Evolutionary conservation across 257 asterid species (phyloP).

Genomic region (Fraxinus cuspidata): DNA sequence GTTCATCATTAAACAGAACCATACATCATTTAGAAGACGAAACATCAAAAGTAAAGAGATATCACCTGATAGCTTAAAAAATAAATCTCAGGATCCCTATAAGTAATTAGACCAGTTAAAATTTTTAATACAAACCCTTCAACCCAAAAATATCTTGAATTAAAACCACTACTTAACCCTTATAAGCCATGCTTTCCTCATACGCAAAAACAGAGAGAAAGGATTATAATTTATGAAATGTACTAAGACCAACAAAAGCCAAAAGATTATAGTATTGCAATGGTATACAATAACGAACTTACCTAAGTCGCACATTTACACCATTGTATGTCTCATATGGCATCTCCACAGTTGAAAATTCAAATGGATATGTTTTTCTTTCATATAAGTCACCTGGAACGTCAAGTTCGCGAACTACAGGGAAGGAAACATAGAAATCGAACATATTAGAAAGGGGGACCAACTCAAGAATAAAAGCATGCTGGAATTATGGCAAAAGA

Average conservation of each 20-base stretch:
- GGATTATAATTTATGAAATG: conserved; percentile 5
- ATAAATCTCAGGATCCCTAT: background rate
- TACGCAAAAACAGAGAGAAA: conserved; percentile 18
- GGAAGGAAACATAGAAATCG: conserved; percentile 16
- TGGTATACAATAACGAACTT: conserved; percentile 27
- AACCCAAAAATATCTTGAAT: conserved; percentile 8
- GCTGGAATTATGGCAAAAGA: conserved; percentile 12
- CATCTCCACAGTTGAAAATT: conserved; percentile 97
- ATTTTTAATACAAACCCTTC: background rate
- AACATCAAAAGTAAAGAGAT: background rate
- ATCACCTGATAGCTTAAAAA: background rate
- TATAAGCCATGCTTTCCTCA: background rate
- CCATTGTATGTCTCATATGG: conserved; percentile 97
- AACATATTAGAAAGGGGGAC: conserved; percentile 15
- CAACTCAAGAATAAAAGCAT: conserved; percentile 20
- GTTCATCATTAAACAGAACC: conserved; percentile 2
- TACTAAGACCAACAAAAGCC: conserved; percentile 17
- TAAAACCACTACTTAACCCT: conserved; percentile 7
- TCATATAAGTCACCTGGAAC: conserved; percentile 52
- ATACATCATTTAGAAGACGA: background rate
- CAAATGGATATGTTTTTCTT: conserved; percentile 87
- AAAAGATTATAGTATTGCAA: background rate
- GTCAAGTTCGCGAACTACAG: conserved; percentile 80
- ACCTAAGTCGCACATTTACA: conserved; percentile 93
- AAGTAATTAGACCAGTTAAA: too few species aligned